Conservation (phyloP, 2,329 filamentous ascomycete genomes). For the Coniochaeta prunicola region DNA sequence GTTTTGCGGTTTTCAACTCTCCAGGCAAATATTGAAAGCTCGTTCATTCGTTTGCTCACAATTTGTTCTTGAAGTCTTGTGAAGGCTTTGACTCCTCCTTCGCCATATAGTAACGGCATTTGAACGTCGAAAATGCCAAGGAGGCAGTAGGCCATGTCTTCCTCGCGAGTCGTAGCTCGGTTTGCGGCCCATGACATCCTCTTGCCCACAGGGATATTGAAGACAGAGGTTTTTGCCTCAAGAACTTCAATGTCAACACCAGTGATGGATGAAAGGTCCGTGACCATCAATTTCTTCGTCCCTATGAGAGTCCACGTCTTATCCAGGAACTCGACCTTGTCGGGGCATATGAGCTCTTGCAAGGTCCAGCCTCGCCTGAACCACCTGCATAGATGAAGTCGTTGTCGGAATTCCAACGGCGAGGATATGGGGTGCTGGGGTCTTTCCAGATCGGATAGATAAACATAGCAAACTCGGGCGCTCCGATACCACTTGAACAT, state of each 20-base stretch:
- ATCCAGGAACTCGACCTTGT: neutral
- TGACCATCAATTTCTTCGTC: neutral
- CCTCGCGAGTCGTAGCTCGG: neutral
- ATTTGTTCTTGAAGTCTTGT: conserved; percentile 3
- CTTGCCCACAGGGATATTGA: neutral
- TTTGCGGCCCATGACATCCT: neutral
- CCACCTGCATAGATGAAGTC: neutral
- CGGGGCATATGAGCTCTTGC: neutral
- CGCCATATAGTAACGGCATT: conserved; percentile 5
- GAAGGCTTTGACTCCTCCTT: conserved; percentile 1
- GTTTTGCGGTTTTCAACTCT: neutral
- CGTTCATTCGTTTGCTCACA: neutral
- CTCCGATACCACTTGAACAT: neutral
- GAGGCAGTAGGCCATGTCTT: conserved; percentile 5
- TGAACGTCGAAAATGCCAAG: conserved; percentile 4
- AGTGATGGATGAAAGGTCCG: neutral
- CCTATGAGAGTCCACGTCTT: neutral
- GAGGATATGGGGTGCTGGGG: neutral
- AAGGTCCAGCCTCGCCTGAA: neutral
- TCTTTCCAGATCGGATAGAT: neutral
- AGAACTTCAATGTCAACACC: neutral
- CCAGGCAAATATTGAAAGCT: neutral
- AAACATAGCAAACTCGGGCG: neutral
- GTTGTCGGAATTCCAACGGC: neutral
- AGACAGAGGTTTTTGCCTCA: neutral